A percentile compares a stretch with the other conserved stretches of the same genome.
Conservation (phyloP, 2,329 filamentous ascomycete species). For the Fusarium goolgardi region DNA sequence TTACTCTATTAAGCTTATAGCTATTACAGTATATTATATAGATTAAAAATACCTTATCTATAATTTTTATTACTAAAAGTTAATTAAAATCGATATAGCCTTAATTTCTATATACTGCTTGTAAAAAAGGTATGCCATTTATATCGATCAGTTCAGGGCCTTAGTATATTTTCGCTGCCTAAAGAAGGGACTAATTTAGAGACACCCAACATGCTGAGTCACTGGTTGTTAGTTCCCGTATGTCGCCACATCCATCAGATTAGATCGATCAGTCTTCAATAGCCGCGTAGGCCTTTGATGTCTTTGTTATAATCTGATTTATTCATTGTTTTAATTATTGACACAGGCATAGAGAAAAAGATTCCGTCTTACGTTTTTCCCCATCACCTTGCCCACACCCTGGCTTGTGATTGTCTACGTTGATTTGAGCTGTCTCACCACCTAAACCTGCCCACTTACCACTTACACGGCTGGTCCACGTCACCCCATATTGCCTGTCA, state of each 20-base stretch:
- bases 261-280: constrained; percentile 23
- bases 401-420: not conserved
- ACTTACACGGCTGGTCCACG: constrained; percentile 37
- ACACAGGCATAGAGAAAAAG: not conserved
- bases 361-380: not conserved
- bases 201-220: constrained; percentile 33
- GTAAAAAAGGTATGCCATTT: too few species aligned
- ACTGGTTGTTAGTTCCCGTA: constrained; percentile 8
- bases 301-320: constrained; percentile 15
- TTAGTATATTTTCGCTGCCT: not conserved
- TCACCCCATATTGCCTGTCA: constrained; percentile 25
- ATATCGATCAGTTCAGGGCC: too few species aligned
- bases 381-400: too few species aligned
- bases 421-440: not conserved
- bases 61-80: too few species aligned
- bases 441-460: constrained; percentile 28
- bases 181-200: constrained; percentile 1
- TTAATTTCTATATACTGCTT: too few species aligned
- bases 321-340: constrained; percentile 5
- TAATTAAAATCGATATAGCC: too few species aligned
- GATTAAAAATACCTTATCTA: too few species aligned
- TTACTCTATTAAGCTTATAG: too few species aligned
- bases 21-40: too few species aligned
- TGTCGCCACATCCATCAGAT: constrained; percentile 34
- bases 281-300: constrained; percentile 36